Conservation (phyloP, 495 filamentous ascomycete genomes). For the Penicillium paxilli region DNA sequence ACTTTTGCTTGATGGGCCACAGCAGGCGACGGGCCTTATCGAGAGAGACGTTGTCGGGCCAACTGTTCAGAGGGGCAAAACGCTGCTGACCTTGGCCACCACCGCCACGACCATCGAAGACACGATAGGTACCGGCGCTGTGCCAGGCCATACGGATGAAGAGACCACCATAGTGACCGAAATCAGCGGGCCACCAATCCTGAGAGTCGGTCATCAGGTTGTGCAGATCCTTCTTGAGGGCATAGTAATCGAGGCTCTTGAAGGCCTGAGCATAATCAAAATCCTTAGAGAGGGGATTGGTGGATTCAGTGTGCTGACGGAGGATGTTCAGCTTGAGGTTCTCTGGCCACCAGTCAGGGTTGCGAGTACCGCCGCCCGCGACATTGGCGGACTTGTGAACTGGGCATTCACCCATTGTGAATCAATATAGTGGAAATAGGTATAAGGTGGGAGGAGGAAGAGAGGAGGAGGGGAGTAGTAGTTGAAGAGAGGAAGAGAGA, state of each 20-base stretch:
- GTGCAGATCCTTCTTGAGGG: constrained; percentile 66
- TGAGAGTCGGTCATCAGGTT: constrained; percentile 72
- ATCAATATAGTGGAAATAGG: not conserved
- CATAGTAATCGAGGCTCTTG: constrained; percentile 68
- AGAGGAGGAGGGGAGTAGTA: not conserved
- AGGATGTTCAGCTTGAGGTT: constrained; percentile 66
- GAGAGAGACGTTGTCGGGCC: constrained; percentile 73
- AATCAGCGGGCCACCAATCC: constrained; percentile 76
- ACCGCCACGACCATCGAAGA: constrained; percentile 70
- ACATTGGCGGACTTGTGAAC: constrained; percentile 49
- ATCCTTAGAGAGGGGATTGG: constrained; percentile 58
- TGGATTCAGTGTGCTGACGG: constrained; percentile 63
- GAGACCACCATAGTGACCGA: constrained; percentile 74
- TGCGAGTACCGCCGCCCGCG: constrained; percentile 61
- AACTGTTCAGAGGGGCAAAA: constrained; percentile 76
- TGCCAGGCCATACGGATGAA: constrained; percentile 81
- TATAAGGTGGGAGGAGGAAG: not conserved
- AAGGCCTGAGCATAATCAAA: constrained; percentile 71
- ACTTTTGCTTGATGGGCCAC: constrained; percentile 82
- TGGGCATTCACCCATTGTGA: constrained; percentile 49
- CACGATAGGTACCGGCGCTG: constrained; percentile 71
- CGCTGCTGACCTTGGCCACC: constrained; percentile 71
- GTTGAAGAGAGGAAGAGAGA: not conserved
- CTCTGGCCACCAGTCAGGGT: constrained; percentile 70
- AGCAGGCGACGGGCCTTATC: constrained; percentile 77